Evolutionary conservation across 805 yeast genomes (phyloP), one percentile per base, ranked within the genome.

Genomic region (Wickerhamiella azyma): DNA sequence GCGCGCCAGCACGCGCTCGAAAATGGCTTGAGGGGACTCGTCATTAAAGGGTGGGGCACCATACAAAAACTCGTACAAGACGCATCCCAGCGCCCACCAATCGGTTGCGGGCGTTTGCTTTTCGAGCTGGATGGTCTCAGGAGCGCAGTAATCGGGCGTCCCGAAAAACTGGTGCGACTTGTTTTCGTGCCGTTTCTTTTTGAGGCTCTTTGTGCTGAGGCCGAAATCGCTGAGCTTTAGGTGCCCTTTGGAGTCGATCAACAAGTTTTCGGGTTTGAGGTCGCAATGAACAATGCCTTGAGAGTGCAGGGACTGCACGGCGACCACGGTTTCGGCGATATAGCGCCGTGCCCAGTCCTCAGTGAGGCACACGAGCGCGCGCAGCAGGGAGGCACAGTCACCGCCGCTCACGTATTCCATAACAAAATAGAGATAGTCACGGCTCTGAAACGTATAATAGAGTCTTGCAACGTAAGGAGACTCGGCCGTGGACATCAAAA

Each of bases 61-160:
- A 60, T 81, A 83, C 36, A 85, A 59, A 58, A 92, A 81, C 63
- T 92, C 99, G 67, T 89, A 92, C 47, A 89, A 64, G 10, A 92
- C 85, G 62, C 97, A 89, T 0, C 99, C 99, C 29, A 89, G 75
- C 2, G 97, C 85, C 99, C 99, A 92, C 98, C 98, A 88, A 65
- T 88, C 96, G n/a, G 89, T 78, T 51, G 79, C 74, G 52, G 77
- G 86, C 50, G 79, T 83, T 59, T 89, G 96, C 0, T 83, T 81
- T 1, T 72, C 69, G 35, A 96, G 97, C 37, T 73, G 68, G 50
- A 92, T 85, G 0, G 96, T 88, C 59, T 92, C 99, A 0, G 99
- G 99, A 0, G 99, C 94, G 35, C 94, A 71, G 62, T 92, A 92
- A 60, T 92, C 98, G 0, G 99, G 99, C 0, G 99, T 92, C 0